Evolutionary conservation across 306 rosid genomes (phyloP).

Genomic region (Acacia crassicarpa): DNA sequence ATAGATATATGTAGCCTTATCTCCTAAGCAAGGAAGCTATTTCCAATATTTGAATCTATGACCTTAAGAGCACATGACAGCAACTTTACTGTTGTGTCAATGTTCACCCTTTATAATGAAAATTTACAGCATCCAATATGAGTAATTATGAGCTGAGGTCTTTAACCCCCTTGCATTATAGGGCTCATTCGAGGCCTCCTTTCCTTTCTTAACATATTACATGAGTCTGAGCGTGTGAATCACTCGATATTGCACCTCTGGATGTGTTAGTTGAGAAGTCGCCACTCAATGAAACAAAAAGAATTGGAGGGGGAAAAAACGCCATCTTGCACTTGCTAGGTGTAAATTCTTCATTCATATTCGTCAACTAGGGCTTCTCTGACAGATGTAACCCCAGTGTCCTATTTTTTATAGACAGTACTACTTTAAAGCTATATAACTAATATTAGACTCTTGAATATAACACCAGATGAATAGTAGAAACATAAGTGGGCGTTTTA

Average conservation of each 20-base stretch:
- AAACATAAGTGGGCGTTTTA: slow-evolving; percentile 26
- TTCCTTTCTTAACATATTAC: not conserved
- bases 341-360: slow-evolving; percentile 25
- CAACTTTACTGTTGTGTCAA: too few relatives aligned
- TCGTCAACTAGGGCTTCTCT: slow-evolving; percentile 21
- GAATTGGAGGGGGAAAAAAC: slow-evolving; percentile 15
- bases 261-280: slow-evolving; percentile 20
- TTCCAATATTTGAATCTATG: too few relatives aligned
- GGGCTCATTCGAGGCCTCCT: not conserved
- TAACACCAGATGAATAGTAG: slow-evolving; percentile 26
- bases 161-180: not conserved
- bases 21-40: too few relatives aligned
- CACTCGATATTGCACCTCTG: not conserved
- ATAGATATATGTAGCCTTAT: too few relatives aligned
- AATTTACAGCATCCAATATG: slow-evolving; percentile 15
- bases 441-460: slow-evolving; percentile 14
- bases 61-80: too few relatives aligned
- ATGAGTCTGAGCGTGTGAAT: slow-evolving; percentile 26
- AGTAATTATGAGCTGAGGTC: slow-evolving; percentile 28
- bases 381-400: slow-evolving; percentile 12
- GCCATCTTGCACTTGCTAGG: slow-evolving; percentile 15
- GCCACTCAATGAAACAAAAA: slow-evolving; percentile 29
- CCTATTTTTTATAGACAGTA: slow-evolving; percentile 13
- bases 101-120: not conserved
- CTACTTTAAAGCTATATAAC: slow-evolving; percentile 24